A percentile compares a stretch with the other conserved stretches of the same genome.
Evolutionary conservation across 2,329 filamentous ascomycete genomes (phyloP).

Genomic region (Pyrenophora tritici-repentis): DNA sequence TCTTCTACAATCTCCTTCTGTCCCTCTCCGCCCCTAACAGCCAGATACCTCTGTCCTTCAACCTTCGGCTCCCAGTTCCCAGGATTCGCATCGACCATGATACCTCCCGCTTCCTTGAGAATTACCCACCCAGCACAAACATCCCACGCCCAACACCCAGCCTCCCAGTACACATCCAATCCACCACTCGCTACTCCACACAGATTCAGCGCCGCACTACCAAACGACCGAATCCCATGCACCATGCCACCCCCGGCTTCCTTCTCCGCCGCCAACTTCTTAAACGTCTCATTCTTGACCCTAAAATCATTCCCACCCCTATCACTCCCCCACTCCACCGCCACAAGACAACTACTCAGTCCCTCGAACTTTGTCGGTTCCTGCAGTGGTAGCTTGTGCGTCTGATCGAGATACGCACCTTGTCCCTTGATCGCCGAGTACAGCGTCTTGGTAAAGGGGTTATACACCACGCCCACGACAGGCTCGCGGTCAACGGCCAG

Average conservation of each 20-base stretch:
- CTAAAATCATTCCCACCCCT: slow-evolving; percentile 72
- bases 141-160: slow-evolving; percentile 84
- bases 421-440: slow-evolving; percentile 71
- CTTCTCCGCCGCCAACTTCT: slow-evolving; percentile 55
- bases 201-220: slow-evolving; percentile 75
- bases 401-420: slow-evolving; percentile 61
- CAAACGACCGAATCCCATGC: slow-evolving; percentile 71
- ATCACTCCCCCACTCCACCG: slow-evolving; percentile 74
- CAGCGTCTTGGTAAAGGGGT: slow-evolving; percentile 72
- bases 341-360: slow-evolving; percentile 68
- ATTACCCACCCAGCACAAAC: slow-evolving; percentile 83
- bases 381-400: slow-evolving; percentile 53
- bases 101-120: slow-evolving; percentile 72
- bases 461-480: slow-evolving; percentile 76
- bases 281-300: slow-evolving; percentile 70
- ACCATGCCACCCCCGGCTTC: slow-evolving; percentile 75
- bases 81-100: slow-evolving; percentile 73
- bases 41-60: slow-evolving; percentile 62
- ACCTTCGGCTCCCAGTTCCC: slow-evolving; percentile 67
- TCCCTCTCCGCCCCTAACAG: slow-evolving; percentile 52
- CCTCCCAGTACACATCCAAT: slow-evolving; percentile 80
- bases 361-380: slow-evolving; percentile 62
- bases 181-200: slow-evolving; percentile 73
- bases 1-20: slow-evolving; percentile 55
- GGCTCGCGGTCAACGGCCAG: slow-evolving; percentile 67